A percentile compares a stretch with the other conserved stretches of the same genome.
Conservation (phyloP, 331 rosid genomes). For the Dryas integrifolia region DNA sequence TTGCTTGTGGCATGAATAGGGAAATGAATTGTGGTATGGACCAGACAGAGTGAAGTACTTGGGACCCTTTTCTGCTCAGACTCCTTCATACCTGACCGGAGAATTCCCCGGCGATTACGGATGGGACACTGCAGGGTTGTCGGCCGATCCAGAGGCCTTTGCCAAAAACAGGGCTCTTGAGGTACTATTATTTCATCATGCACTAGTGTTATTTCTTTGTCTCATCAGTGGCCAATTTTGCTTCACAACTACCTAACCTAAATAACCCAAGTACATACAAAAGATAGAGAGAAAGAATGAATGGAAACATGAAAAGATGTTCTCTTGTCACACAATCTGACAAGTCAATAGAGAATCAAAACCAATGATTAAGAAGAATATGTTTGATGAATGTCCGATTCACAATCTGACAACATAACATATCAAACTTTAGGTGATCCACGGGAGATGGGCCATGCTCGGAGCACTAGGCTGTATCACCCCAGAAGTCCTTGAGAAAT, state of each 20-base stretch:
- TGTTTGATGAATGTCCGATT: background rate
- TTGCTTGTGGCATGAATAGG: constrained; percentile 30
- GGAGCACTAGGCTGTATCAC: constrained; percentile 87
- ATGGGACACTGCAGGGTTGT: constrained; percentile 81
- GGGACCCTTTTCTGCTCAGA: constrained; percentile 81
- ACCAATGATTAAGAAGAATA: background rate
- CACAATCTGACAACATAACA: background rate
- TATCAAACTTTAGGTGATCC: constrained; percentile 54
- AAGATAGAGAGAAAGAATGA: background rate
- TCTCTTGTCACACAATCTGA: background rate
- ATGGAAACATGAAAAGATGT: background rate
- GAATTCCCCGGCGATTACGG: constrained; percentile 80
- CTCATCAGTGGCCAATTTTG: background rate
- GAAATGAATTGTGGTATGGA: constrained; percentile 73
- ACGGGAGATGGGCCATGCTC: constrained; percentile 88
- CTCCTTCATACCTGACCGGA: constrained; percentile 71
- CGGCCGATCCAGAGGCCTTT: constrained; percentile 85
- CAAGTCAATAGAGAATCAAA: too few species aligned
- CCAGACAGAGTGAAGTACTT: constrained; percentile 76
- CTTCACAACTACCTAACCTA: constrained; percentile 4
- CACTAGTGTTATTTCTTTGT: background rate
- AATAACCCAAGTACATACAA: background rate
- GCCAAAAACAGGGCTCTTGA: constrained; percentile 86
- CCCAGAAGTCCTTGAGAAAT: constrained; percentile 69
- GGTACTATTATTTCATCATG: constrained; percentile 30